Evolutionary conservation across 306 rosid species (phyloP).

Genomic region (Dalbergia cochinchinensis): DNA sequence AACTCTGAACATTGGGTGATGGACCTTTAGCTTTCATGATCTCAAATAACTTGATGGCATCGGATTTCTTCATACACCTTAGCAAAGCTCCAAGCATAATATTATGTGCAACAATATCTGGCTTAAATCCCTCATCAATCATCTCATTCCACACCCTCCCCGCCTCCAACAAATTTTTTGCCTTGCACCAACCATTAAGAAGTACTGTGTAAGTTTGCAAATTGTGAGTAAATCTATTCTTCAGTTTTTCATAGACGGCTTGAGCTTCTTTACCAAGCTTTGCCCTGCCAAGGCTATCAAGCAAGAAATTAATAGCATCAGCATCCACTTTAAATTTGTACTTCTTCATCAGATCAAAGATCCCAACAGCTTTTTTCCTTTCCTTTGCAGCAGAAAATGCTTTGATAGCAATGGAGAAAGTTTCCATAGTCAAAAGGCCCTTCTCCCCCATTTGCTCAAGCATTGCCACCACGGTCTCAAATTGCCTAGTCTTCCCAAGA

Average conservation of each 20-base stretch:
- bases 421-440: constrained; percentile 78
- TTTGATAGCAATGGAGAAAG: constrained; percentile 76
- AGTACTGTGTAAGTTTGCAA: constrained; percentile 80
- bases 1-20: constrained; percentile 68
- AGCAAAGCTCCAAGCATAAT: constrained; percentile 82
- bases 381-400: constrained; percentile 88
- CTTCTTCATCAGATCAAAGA: constrained; percentile 89
- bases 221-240: constrained; percentile 63
- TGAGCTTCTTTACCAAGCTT: constrained; percentile 88
- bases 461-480: constrained; percentile 89
- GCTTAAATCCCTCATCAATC: constrained; percentile 78
- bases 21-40: constrained; percentile 94
- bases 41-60: constrained; percentile 86
- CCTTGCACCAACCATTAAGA: constrained; percentile 85
- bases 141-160: constrained; percentile 95
- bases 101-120: constrained; percentile 85
- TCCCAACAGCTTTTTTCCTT: constrained; percentile 84
- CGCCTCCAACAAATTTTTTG: constrained; percentile 83
- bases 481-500: constrained; percentile 86
- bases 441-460: constrained; percentile 91
- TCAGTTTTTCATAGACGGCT: constrained; percentile 73
- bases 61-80: constrained; percentile 77
- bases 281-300: constrained; percentile 76
- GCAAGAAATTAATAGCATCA: constrained; percentile 78
- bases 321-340: constrained; percentile 67